Evolutionary conservation across 805 yeast genomes (phyloP), one percentile per base, ranked within the genome.

Genomic region (Saturnispora besseyi): DNA sequence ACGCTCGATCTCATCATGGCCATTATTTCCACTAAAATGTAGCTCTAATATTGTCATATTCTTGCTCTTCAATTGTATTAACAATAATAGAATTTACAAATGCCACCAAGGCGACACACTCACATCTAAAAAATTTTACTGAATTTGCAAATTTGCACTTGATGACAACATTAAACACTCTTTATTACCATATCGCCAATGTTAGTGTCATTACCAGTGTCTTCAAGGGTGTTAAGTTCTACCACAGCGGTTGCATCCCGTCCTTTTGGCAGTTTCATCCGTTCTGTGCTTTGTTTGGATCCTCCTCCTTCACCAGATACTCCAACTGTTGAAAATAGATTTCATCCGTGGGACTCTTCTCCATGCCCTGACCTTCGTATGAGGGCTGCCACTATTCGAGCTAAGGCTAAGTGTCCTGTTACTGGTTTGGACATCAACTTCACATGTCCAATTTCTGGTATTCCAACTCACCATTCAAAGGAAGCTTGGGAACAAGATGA

Each of bases 371-470:
- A 87, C 57, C 73, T 91, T 52, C 78, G 98, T 55, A 84, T 87
- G 57, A 76, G 97, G 53, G 97, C 98, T 1, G 96, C 96, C 21
- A 79, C 82, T 51, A 93, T 91, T 54, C 78, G 90, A 62, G 84
- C 95, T 4, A 75, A 82, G 53, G 96, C 96, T 10, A 77, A 78
- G 61, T 91, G 98, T 65, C 98, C 97, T 0, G 93, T 90, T 11
- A 90, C 97, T 0, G 74, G 80, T 18, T 77, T 81, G 55, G 83
- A 84, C 43, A 87, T 93, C 52, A 75, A 83, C 56, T 93, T 75
- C 65, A 87, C 90, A 2, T 93, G 98, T 69, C 99, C 99, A 1
- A 70, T 77, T 50, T 86, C 96, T 4, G 99, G 99, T 2, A 89
- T 93, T 46, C 99, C 99, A 24, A 93, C 99, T 4, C 99, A 93